These are phyloP conservation scores for Chloris gayana DNA, from an alignment of 176 grass and related monocot species.

Conservation along the genomic window DNA sequence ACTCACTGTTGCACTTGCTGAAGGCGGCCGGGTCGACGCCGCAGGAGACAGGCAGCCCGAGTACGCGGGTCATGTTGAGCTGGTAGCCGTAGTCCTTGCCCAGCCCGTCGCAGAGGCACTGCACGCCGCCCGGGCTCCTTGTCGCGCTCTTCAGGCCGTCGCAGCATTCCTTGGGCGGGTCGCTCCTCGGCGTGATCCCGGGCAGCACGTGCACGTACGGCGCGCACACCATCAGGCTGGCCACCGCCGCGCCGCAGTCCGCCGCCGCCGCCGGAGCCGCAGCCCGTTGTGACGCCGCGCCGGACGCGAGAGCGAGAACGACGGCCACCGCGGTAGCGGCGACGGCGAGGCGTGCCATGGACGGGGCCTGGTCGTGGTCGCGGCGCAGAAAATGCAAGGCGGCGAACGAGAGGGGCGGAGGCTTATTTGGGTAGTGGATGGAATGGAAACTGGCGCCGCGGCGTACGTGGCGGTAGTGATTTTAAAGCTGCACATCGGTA, in stretches of 20 bases:
- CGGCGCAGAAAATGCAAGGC: too few species aligned
- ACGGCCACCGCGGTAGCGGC: not conserved
- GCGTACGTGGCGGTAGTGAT: too few species aligned
- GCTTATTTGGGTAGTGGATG: too few species aligned
- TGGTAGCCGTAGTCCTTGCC: constrained; percentile 11
- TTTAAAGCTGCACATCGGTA: too few species aligned
- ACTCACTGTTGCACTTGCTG: constrained; percentile 58
- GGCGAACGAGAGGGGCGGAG: too few species aligned
- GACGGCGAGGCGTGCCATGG: constrained; percentile 18
- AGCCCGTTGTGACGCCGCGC: constrained; percentile 34
- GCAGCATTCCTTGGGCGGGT: constrained; percentile 55
- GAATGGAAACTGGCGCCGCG: too few species aligned
- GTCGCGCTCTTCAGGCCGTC: constrained; percentile 41
- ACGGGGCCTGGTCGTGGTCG: not conserved
- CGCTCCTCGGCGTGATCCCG: not conserved
- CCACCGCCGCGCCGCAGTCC: constrained; percentile 37
- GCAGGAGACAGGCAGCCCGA: constrained; percentile 53
- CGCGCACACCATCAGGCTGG: constrained; percentile 24
- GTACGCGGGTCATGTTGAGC: constrained; percentile 59
- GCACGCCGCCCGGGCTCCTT: constrained; percentile 30
- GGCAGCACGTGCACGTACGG: constrained; percentile 21
- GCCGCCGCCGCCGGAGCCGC: not conserved
- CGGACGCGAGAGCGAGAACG: constrained; percentile 34
- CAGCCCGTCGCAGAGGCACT: constrained; percentile 53
- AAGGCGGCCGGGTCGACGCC: constrained; percentile 42